Conservation (phyloP, 192 early-diverging fungal species). For the Kickxella alabastrina region DNA sequence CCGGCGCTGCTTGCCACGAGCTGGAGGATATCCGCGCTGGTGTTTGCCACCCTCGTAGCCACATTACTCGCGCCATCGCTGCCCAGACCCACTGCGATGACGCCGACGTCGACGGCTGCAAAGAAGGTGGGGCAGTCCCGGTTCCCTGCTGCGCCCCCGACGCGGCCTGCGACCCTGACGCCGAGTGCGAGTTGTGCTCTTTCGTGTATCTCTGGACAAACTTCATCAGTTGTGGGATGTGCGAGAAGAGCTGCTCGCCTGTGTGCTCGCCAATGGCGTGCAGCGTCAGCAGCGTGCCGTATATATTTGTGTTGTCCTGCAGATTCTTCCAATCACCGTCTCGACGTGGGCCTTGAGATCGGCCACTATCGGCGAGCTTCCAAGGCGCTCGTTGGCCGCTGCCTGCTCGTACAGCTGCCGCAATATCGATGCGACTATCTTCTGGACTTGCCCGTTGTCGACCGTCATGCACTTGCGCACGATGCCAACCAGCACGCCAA, state of each 20-base stretch:
- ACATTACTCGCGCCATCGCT: background rate
- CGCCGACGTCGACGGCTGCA: constrained; percentile 21
- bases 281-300: constrained; percentile 64
- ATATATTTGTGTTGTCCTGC: constrained; percentile 59
- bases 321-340: constrained; percentile 65
- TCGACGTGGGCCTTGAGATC: constrained; percentile 62
- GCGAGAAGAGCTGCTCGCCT: constrained; percentile 65
- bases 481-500: constrained; percentile 25
- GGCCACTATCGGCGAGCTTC: constrained; percentile 19
- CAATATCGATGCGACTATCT: constrained; percentile 68
- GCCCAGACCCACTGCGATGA: constrained; percentile 7
- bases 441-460: constrained; percentile 71
- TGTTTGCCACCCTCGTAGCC: constrained; percentile 4
- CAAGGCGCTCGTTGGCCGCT: constrained; percentile 45
- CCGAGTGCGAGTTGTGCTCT: constrained; percentile 63
- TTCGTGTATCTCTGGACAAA: constrained; percentile 80
- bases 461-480: constrained; percentile 56
- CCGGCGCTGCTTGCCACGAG: constrained; percentile 18
- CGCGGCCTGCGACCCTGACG: constrained; percentile 7
- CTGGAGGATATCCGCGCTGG: constrained; percentile 21
- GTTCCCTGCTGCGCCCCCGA: too few relatives aligned
- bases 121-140: constrained; percentile 3
- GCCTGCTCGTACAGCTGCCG: constrained; percentile 63
- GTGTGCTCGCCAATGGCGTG: constrained; percentile 61
- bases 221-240: constrained; percentile 76